These are phyloP conservation scores for Solanum virginianum DNA, from an alignment of 257 asterid genomes.

Conservation along the genomic window DNA sequence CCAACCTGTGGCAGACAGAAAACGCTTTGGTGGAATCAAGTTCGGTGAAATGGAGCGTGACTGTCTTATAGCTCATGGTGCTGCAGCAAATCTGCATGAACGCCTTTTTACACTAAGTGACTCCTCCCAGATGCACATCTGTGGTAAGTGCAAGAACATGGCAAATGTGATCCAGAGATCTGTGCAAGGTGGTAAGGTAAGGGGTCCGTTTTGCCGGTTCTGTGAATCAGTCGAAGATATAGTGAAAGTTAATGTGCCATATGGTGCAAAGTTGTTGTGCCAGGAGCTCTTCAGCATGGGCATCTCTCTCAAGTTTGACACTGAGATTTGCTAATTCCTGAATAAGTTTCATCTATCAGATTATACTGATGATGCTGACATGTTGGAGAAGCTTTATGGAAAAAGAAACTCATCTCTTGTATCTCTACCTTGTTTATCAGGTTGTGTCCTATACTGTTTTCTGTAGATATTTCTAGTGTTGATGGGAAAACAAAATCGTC, in stretches of 20 bases:
- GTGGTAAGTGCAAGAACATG: conserved; percentile 66
- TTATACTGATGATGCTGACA: neutral
- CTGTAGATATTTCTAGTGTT: neutral
- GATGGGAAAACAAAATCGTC: neutral
- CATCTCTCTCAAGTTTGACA: conserved; percentile 69
- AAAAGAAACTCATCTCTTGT: neutral
- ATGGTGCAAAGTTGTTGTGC: conserved; percentile 78
- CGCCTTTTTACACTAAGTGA: conserved; percentile 91
- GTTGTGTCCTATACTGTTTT: neutral
- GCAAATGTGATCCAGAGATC: conserved; percentile 66
- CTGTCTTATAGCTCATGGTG: conserved; percentile 89
- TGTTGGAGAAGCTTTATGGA: neutral
- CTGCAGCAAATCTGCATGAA: conserved; percentile 79
- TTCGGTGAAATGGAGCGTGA: conserved; percentile 96
- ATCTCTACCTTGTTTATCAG: neutral
- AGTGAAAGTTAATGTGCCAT: conserved; percentile 69
- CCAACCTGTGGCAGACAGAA: conserved; percentile 94
- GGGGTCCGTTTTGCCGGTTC: conserved; percentile 80
- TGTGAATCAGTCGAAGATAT: conserved; percentile 74
- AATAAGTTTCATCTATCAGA: neutral
- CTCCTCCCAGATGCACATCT: conserved; percentile 74
- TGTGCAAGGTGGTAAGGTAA: conserved; percentile 54
- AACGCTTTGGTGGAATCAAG: conserved; percentile 84
- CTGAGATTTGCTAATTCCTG: conserved; percentile 48
- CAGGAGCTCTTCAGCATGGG: conserved; percentile 97